Evolutionary conservation across 176 grass and related monocot species (phyloP).

Genomic region (Oryza longistaminata): DNA sequence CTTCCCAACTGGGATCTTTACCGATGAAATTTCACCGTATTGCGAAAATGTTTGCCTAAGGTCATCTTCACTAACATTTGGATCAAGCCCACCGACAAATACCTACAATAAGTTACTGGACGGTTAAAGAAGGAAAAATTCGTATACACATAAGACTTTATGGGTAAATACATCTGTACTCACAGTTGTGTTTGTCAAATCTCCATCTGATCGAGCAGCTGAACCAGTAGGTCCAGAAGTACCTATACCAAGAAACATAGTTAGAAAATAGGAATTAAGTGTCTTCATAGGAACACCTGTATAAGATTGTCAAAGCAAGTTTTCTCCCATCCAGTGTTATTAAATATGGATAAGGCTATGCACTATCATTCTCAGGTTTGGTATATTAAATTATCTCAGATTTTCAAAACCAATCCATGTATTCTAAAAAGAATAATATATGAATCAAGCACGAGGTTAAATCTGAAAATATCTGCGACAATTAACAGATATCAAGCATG

Average conservation of each 20-base stretch:
- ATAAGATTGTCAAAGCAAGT: constrained; percentile 4
- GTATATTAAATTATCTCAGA: background rate
- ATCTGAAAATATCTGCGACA: background rate
- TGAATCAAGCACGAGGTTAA: background rate
- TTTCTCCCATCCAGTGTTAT: background rate
- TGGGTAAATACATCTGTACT: constrained; percentile 36
- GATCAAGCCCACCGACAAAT: constrained; percentile 96
- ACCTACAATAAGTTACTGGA: constrained; percentile 52
- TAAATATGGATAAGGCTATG: background rate
- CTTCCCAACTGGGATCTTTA: constrained; percentile 93
- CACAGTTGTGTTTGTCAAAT: constrained; percentile 90
- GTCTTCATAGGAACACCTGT: background rate
- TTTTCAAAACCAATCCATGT: background rate
- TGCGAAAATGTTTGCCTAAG: constrained; percentile 81
- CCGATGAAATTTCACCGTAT: constrained; percentile 86
- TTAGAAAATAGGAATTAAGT: constrained; percentile 16
- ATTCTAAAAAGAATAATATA: background rate
- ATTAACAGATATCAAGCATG: background rate
- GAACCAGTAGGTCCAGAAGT: constrained; percentile 67
- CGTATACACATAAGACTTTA: constrained; percentile 15
- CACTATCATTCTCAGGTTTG: background rate
- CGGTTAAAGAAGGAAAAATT: constrained; percentile 13
- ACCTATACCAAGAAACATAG: constrained; percentile 49
- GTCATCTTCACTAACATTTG: constrained; percentile 85
- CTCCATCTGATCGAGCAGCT: constrained; percentile 65